phyloP scores from a whole-genome alignment of 805 yeast species.

The Candida bentonensis region DNA sequence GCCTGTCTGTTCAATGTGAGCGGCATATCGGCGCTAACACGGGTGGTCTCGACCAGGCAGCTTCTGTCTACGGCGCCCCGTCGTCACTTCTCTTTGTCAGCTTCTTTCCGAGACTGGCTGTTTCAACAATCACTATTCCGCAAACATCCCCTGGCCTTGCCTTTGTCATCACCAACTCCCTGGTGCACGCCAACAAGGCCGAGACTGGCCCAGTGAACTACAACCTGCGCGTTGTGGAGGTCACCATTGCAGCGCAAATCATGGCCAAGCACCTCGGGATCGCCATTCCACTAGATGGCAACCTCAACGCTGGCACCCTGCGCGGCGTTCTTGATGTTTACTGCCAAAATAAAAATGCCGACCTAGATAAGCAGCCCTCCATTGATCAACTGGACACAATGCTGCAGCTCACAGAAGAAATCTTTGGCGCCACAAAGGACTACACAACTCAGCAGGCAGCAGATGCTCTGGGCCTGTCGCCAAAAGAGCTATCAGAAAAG shows the following conservation, averaged over 20 bases:
- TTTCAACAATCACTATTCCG: constrained; percentile 42
- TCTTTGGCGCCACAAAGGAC: constrained; percentile 28
- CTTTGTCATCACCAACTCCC: constrained; percentile 50
- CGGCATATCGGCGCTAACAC: constrained; percentile 62
- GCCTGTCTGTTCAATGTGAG: constrained; percentile 50
- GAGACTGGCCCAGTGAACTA: constrained; percentile 60
- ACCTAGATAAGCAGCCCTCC: constrained; percentile 30
- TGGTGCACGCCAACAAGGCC: constrained; percentile 48
- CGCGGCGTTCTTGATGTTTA: constrained; percentile 49
- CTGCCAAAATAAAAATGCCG: constrained; percentile 22
- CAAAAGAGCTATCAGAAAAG: constrained; percentile 28
- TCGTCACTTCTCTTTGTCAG: constrained; percentile 45
- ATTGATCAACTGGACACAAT: constrained; percentile 27
- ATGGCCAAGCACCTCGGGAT: constrained; percentile 37
- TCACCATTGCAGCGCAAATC: constrained; percentile 49
- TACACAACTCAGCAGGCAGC: constrained; percentile 38
- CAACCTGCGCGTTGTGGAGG: constrained; percentile 60
- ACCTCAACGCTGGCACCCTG: constrained; percentile 42
- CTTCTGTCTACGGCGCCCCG: constrained; percentile 48
- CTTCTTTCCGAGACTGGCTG: constrained; percentile 45
- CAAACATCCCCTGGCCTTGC: constrained; percentile 28
- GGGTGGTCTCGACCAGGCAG: constrained; percentile 75
- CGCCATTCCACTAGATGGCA: constrained; percentile 32
- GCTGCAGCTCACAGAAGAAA: constrained; percentile 31
- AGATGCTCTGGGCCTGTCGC: constrained; percentile 26